These are phyloP conservation scores for Parasitella parasitica DNA, from an alignment of 371 early-diverging fungal species.

Conservation along the genomic window DNA sequence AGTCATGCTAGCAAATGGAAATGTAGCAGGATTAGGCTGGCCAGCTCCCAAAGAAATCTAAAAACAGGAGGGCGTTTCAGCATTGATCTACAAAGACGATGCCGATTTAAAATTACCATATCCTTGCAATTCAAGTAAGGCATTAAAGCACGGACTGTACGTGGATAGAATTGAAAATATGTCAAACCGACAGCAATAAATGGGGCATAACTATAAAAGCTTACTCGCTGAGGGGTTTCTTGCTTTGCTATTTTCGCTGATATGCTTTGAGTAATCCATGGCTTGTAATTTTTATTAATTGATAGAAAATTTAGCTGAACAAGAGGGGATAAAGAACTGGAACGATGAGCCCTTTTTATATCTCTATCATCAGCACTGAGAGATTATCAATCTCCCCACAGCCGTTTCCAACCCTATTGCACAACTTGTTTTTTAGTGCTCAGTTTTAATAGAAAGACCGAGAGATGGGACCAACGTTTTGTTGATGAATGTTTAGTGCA, in stretches of 20 bases:
- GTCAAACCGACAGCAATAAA: background rate
- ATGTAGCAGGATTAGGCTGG: constrained; percentile 71
- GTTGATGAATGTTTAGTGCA: background rate
- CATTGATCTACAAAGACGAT: background rate
- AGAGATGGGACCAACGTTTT: background rate
- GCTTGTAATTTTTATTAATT: background rate
- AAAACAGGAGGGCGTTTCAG: background rate
- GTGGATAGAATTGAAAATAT: background rate
- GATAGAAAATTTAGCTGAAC: background rate
- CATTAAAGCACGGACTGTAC: constrained; percentile 15
- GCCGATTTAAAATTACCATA: constrained; percentile 27
- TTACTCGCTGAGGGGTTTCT: constrained; percentile 25
- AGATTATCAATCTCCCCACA: background rate
- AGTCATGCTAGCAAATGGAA: constrained; percentile 67
- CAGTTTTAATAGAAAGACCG: background rate
- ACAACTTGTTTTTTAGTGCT: background rate
- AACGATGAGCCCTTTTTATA: background rate
- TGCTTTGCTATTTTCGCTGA: constrained; percentile 13
- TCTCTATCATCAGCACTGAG: background rate
- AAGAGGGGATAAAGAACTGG: background rate
- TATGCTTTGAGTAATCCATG: constrained; percentile 14
- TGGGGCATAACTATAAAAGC: background rate
- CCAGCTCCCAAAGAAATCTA: constrained; percentile 74
- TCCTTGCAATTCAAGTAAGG: constrained; percentile 31
- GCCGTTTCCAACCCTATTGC: no score